These are phyloP conservation scores for Rhododendron henanense DNA, from an alignment of 148 eudicot genomes.

Conservation along the genomic window DNA sequence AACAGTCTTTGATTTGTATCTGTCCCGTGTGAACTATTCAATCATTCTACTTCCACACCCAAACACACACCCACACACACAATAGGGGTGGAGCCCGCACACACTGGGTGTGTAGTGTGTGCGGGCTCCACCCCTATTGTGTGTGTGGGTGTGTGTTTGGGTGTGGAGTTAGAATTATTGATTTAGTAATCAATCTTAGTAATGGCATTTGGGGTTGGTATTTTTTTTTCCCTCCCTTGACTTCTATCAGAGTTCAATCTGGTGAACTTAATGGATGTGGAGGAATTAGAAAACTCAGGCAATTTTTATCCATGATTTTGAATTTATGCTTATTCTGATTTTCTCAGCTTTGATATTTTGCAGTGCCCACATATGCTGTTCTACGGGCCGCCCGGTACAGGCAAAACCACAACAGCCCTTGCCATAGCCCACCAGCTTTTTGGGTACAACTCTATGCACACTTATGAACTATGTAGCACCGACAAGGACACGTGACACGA, in stretches of 20 bases:
- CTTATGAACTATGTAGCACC: not conserved
- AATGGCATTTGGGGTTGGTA: not conserved
- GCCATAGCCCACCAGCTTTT: slow-evolving; percentile 94
- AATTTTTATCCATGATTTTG: not conserved
- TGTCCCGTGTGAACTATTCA: not conserved
- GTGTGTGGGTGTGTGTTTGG: no score
- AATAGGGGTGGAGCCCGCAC: no score
- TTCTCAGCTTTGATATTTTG: slow-evolving; percentile 14
- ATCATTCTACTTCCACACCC: no score
- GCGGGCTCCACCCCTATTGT: no score
- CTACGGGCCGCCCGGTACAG: slow-evolving; percentile 97
- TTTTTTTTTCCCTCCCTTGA: not conserved
- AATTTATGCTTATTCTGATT: not conserved
- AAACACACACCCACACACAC: no score
- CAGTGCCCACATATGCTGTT: slow-evolving; percentile 97
- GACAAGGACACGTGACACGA: not conserved
- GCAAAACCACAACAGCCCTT: slow-evolving; percentile 91
- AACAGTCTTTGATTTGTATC: not conserved
- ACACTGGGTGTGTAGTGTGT: no score
- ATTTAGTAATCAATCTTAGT: no score
- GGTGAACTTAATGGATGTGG: not conserved
- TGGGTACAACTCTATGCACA: slow-evolving; percentile 41
- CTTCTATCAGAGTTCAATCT: not conserved
- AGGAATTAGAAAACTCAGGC: not conserved
- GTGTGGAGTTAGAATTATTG: no score